A percentile compares a stretch with the other conserved stretches of the same genome.
phyloP scores from a whole-genome alignment of 768 basidiomycete genomes.

The Trametopsis cervina region DNA sequence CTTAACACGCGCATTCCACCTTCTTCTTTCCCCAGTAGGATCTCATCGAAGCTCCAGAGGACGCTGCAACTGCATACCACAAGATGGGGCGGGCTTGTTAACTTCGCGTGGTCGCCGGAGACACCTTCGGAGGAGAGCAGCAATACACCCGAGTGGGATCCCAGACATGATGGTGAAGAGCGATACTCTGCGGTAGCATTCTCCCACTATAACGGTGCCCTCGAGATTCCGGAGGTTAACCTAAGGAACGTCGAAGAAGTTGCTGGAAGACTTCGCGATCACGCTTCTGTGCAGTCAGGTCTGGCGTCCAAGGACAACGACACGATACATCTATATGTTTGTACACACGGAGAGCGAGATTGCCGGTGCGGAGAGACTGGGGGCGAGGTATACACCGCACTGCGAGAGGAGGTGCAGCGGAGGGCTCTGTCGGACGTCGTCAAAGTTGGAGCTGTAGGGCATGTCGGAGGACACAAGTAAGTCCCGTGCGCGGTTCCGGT shows the following conservation, averaged over 20 bases:
- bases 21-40: slow-evolving; percentile 37
- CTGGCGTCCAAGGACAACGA: slow-evolving; percentile 15
- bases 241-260: slow-evolving; percentile 46
- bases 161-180: slow-evolving; percentile 16
- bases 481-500: slow-evolving; percentile 19
- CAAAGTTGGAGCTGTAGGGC: slow-evolving; percentile 57
- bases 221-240: slow-evolving; percentile 44
- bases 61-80: slow-evolving; percentile 37
- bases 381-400: slow-evolving; percentile 42
- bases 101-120: slow-evolving; percentile 48
- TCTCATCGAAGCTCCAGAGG: slow-evolving; percentile 40
- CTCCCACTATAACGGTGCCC: slow-evolving; percentile 35
- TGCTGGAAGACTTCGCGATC: slow-evolving; percentile 24
- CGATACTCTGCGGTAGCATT: slow-evolving; percentile 44
- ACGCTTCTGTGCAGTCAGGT: slow-evolving; percentile 21
- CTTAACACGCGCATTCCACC: slow-evolving; percentile 47
- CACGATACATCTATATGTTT: slow-evolving; percentile 50
- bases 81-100: slow-evolving; percentile 50
- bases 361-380: slow-evolving; percentile 74
- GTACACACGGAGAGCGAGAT: slow-evolving; percentile 73
- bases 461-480: slow-evolving; percentile 83
- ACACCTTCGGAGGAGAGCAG: not conserved
- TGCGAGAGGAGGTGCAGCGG: slow-evolving; percentile 45
- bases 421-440: slow-evolving; percentile 29
- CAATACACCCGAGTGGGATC: slow-evolving; percentile 10